phyloP scores from a whole-genome alignment of 2,329 filamentous ascomycete species.

The Claviceps sp. region DNA sequence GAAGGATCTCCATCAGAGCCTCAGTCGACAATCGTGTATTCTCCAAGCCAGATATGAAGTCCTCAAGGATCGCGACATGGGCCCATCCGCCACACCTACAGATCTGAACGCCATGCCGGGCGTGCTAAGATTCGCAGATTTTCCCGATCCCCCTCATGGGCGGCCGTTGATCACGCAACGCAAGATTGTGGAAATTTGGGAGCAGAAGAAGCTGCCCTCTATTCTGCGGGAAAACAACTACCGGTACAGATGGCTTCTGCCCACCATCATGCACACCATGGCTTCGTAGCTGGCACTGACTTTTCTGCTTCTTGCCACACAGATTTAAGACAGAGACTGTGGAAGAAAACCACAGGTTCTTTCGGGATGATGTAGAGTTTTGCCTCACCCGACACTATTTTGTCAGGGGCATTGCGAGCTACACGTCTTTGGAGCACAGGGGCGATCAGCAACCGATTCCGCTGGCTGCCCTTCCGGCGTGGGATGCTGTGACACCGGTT shows the following conservation, averaged over 20 bases:
- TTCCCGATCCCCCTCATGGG: slow-evolving; percentile 42
- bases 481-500: slow-evolving; percentile 31
- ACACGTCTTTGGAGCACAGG: slow-evolving; percentile 18
- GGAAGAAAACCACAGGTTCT: slow-evolving; percentile 41
- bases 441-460: slow-evolving; percentile 9
- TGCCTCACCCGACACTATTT: slow-evolving; percentile 35
- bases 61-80: slow-evolving; percentile 33
- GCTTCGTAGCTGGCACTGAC: neutral
- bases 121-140: slow-evolving; percentile 43
- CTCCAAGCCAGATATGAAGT: slow-evolving; percentile 43
- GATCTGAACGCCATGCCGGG: slow-evolving; percentile 32
- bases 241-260: slow-evolving; percentile 21
- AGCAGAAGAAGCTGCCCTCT: slow-evolving; percentile 33
- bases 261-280: slow-evolving; percentile 4
- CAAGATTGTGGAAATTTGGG: slow-evolving; percentile 43
- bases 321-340: slow-evolving; percentile 41
- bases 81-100: slow-evolving; percentile 16
- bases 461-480: slow-evolving; percentile 27
- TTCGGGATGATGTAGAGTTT: slow-evolving; percentile 41
- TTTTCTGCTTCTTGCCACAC: neutral
- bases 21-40: slow-evolving; percentile 43
- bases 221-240: slow-evolving; percentile 40
- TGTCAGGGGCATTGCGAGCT: slow-evolving; percentile 19
- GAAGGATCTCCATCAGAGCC: slow-evolving; percentile 40
- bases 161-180: slow-evolving; percentile 35